Evolutionary conservation across 2,329 filamentous ascomycete genomes (phyloP).

Genomic region (Sclerotinia spermophila): DNA sequence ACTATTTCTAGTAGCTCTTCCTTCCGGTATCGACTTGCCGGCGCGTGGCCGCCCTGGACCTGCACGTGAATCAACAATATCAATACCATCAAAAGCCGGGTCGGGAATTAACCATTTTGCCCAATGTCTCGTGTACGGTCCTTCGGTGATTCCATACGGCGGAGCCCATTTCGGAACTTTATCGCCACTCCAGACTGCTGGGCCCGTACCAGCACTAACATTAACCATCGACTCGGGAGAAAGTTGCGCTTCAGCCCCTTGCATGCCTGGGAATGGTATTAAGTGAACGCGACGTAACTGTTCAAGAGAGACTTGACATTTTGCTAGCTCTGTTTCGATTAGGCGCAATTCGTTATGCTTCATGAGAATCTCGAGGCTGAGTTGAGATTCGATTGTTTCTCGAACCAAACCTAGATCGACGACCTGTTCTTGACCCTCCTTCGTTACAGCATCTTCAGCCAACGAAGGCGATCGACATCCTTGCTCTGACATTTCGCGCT

Average conservation of each 20-base stretch:
- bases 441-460: conserved; percentile 24
- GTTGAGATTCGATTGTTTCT: conserved; percentile 68
- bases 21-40: conserved; percentile 54
- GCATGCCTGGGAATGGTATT: conserved; percentile 79
- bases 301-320: conserved; percentile 90
- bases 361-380: conserved; percentile 85
- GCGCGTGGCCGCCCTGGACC: conserved; percentile 31
- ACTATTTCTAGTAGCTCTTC: conserved; percentile 75
- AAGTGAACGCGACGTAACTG: conserved; percentile 89
- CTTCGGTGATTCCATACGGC: conserved; percentile 86
- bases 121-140: conserved; percentile 92
- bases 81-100: conserved; percentile 72
- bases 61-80: conserved; percentile 42
- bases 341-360: conserved; percentile 93
- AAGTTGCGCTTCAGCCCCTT: conserved; percentile 45
- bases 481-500: conserved; percentile 31
- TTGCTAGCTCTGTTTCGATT: conserved; percentile 93
- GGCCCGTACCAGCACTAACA: conserved; percentile 71
- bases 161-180: conserved; percentile 72
- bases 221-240: conserved; percentile 61
- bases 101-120: conserved; percentile 93
- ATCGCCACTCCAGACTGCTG: conserved; percentile 62
- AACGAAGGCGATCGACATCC: not conserved
- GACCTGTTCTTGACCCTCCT: conserved; percentile 20
- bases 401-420: conserved; percentile 35